These are phyloP conservation scores for Kodamaea neixiangensis DNA, from an alignment of 805 yeast genomes.

Conservation along the genomic window DNA sequence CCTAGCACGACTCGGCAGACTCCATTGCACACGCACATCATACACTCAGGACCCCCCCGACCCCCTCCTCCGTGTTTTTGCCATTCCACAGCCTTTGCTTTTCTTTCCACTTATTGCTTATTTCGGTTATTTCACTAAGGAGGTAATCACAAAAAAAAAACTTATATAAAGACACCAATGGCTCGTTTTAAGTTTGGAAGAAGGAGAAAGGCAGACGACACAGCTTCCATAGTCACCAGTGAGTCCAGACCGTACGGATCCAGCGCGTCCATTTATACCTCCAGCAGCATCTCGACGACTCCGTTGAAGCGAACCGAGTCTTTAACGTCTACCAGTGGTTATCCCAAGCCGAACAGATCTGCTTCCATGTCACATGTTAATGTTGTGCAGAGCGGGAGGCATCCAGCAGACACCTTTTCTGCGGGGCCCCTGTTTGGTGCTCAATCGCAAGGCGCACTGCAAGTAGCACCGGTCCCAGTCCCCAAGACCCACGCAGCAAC, in stretches of 20 bases:
- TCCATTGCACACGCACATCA: background rate
- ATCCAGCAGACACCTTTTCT: background rate
- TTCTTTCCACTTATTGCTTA: slow-evolving; percentile 1
- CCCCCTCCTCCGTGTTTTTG: slow-evolving; percentile 1
- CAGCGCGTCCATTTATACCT: slow-evolving; percentile 9
- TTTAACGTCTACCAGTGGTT: background rate
- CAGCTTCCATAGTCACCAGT: slow-evolving; percentile 13
- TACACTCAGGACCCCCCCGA: background rate
- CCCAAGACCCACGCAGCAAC: slow-evolving; percentile 11
- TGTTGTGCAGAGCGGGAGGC: slow-evolving; percentile 9
- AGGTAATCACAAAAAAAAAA: background rate
- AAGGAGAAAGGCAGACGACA: slow-evolving; percentile 34
- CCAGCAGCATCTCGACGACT: slow-evolving; percentile 10
- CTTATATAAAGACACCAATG: slow-evolving; percentile 30
- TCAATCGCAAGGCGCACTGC: background rate
- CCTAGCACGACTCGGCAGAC: background rate
- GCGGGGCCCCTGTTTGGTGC: background rate
- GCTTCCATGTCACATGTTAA: slow-evolving; percentile 14
- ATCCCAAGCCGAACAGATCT: slow-evolving; percentile 8
- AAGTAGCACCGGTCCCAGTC: slow-evolving; percentile 7
- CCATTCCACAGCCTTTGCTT: background rate
- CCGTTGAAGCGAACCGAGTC: background rate
- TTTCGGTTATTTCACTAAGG: slow-evolving; percentile 4
- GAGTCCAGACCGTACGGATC: slow-evolving; percentile 3
- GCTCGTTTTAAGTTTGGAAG: slow-evolving; percentile 61